Evolutionary conservation across 108 stramenopile genomes (phyloP).

Genomic region (Pseudonitzschia pungens): DNA sequence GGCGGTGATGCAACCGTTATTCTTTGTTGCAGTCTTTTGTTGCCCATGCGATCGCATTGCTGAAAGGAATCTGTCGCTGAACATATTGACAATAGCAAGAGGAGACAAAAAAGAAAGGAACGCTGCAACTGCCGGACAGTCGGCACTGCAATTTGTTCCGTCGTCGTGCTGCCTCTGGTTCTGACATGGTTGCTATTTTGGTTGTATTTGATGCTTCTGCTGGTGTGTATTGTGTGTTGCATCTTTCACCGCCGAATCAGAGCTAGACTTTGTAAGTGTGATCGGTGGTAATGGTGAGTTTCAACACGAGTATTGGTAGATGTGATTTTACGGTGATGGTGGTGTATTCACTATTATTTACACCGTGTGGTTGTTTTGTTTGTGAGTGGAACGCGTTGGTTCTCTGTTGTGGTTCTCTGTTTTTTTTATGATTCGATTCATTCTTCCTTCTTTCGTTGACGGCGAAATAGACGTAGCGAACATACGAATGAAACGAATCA

Average conservation of each 20-base stretch:
- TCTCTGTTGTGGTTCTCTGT: too few relatives aligned
- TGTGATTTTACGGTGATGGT: too few relatives aligned
- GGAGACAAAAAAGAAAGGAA: conserved; percentile 9
- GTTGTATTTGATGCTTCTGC: not conserved
- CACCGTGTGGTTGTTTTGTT: not conserved
- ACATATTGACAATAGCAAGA: conserved; percentile 8
- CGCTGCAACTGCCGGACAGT: not conserved
- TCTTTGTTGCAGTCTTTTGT: not conserved
- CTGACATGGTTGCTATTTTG: not conserved
- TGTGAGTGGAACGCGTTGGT: not conserved
- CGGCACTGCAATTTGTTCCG: not conserved
- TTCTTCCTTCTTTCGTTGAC: too few relatives aligned
- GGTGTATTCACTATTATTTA: not conserved
- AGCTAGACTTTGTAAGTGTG: too few relatives aligned
- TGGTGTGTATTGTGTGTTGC: not conserved
- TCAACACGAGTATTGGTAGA: too few relatives aligned
- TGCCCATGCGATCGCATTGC: not conserved
- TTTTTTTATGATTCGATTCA: too few relatives aligned
- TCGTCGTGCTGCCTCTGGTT: not conserved
- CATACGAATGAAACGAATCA: too few relatives aligned
- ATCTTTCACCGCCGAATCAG: not conserved
- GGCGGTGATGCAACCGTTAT: not conserved
- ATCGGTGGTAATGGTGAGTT: too few relatives aligned
- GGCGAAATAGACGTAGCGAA: too few relatives aligned
- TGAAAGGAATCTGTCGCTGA: conserved; percentile 12